Conservation (phyloP, 2,329 filamentous ascomycete species). For the Cladosporium austrohemisphaericum region DNA sequence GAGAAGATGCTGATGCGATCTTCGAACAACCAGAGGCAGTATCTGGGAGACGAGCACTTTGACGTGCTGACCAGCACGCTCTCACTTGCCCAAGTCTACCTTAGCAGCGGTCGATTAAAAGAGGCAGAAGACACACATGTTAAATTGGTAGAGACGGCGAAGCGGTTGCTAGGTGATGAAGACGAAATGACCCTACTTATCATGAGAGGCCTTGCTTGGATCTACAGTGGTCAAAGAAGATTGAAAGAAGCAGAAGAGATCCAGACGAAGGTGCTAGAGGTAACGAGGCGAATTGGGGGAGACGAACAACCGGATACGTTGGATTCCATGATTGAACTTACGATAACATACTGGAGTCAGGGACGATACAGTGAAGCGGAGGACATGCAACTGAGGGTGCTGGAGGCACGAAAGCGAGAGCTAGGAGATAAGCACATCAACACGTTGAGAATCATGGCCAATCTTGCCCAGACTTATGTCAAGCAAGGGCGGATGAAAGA, state of each 20-base stretch:
- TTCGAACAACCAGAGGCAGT: not conserved
- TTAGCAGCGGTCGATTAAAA: not conserved
- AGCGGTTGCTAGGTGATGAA: slow-evolving; percentile 13
- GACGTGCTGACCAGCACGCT: slow-evolving; percentile 11
- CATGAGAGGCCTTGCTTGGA: slow-evolving; percentile 12
- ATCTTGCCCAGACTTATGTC: slow-evolving; percentile 15
- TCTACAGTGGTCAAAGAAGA: slow-evolving; percentile 10
- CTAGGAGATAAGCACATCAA: slow-evolving; percentile 14
- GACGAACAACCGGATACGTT: slow-evolving; percentile 16
- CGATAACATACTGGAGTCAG: not conserved
- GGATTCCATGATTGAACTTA: slow-evolving; percentile 10
- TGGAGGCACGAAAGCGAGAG: slow-evolving; percentile 13
- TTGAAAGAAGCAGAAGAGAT: slow-evolving; percentile 14
- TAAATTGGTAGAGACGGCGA: slow-evolving; percentile 5
- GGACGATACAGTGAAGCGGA: slow-evolving; percentile 14
- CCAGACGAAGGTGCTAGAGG: slow-evolving; percentile 12
- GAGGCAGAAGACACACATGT: slow-evolving; percentile 10
- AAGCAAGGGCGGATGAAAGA: slow-evolving; percentile 15
- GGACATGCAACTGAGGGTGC: slow-evolving; percentile 14
- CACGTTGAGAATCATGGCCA: slow-evolving; percentile 8
- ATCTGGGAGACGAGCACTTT: slow-evolving; percentile 15
- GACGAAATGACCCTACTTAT: slow-evolving; percentile 15
- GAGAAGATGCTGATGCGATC: slow-evolving; percentile 9
- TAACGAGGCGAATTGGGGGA: slow-evolving; percentile 13
- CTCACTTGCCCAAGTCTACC: slow-evolving; percentile 12